phyloP scores from a whole-genome alignment of 208 protist genomes.

The Plasmodiophora brassicae region DNA sequence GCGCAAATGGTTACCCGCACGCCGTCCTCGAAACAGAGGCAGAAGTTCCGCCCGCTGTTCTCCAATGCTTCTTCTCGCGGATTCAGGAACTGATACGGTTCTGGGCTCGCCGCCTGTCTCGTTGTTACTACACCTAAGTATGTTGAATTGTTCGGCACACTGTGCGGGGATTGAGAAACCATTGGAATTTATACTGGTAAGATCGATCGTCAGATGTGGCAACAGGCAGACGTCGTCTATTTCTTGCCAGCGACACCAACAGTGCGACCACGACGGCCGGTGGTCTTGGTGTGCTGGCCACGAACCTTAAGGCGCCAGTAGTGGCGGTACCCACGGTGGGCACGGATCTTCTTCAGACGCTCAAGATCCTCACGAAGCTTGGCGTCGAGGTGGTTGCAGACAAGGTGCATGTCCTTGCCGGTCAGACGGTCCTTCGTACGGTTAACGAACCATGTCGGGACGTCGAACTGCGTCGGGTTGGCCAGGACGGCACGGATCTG shows the following conservation, averaged over 20 bases:
- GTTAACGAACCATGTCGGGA: conserved; percentile 99
- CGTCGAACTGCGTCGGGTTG: conserved; percentile 96
- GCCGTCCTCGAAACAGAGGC: not conserved
- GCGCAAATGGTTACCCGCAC: not conserved
- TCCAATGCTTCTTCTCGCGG: not conserved
- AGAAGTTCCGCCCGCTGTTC: not conserved
- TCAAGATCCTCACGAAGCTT: conserved; percentile 98
- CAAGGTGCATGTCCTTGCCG: conserved; percentile 92
- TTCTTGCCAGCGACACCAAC: conserved; percentile 81
- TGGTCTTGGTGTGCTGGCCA: conserved; percentile 99
- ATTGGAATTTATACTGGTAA: too few relatives aligned
- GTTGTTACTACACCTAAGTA: not conserved
- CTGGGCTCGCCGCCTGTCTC: too few relatives aligned
- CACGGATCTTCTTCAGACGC: conserved; percentile 96
- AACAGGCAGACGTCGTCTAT: not conserved
- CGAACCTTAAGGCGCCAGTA: conserved; percentile 72
- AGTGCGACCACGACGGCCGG: conserved; percentile 88
- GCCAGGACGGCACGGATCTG: conserved; percentile 92
- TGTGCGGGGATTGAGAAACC: too few relatives aligned
- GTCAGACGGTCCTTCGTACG: conserved; percentile 95
- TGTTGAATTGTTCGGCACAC: not conserved
- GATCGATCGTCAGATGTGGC: too few relatives aligned
- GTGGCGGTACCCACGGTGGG: conserved; percentile 97
- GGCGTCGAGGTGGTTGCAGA: conserved; percentile 89
- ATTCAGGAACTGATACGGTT: too few relatives aligned